These are phyloP conservation scores for Lactarius psammicola DNA, from an alignment of 768 basidiomycete species.

Conservation along the genomic window DNA sequence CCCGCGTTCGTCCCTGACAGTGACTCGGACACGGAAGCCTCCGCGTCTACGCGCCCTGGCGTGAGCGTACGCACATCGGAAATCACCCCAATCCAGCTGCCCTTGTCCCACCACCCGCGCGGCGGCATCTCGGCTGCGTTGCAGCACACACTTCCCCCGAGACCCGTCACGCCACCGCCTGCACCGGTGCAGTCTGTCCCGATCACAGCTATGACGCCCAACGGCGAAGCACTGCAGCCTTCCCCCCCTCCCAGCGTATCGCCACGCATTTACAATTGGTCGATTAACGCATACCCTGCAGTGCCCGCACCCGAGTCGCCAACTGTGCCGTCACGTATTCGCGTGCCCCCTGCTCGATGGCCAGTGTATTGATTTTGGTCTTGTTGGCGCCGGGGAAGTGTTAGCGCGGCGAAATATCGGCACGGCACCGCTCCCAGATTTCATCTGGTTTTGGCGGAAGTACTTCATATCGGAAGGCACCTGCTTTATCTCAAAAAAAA, in stretches of 20 bases:
- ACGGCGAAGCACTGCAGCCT: slow-evolving; percentile 14
- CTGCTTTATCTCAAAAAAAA: slow-evolving; percentile 8
- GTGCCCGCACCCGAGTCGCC: slow-evolving; percentile 19
- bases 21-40: slow-evolving; percentile 10
- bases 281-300: background rate
- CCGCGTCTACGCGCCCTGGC: slow-evolving; percentile 11
- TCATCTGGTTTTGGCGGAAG: background rate
- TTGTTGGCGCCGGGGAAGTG: background rate
- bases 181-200: background rate
- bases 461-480: background rate
- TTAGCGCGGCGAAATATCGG: slow-evolving; percentile 1
- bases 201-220: slow-evolving; percentile 5
- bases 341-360: slow-evolving; percentile 19
- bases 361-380: slow-evolving; percentile 16
- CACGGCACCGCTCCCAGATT: background rate
- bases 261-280: slow-evolving; percentile 26
- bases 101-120: slow-evolving; percentile 21
- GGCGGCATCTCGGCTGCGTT: slow-evolving; percentile 9
- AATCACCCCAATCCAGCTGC: slow-evolving; percentile 28
- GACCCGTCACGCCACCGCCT: slow-evolving; percentile 16
- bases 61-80: slow-evolving; percentile 26
- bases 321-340: slow-evolving; percentile 15
- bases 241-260: slow-evolving; percentile 30
- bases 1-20: slow-evolving; percentile 6
- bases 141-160: slow-evolving; percentile 5